These are phyloP conservation scores for Paecilomyces niveus DNA, from an alignment of 2,329 filamentous ascomycete genomes.

Conservation along the genomic window DNA sequence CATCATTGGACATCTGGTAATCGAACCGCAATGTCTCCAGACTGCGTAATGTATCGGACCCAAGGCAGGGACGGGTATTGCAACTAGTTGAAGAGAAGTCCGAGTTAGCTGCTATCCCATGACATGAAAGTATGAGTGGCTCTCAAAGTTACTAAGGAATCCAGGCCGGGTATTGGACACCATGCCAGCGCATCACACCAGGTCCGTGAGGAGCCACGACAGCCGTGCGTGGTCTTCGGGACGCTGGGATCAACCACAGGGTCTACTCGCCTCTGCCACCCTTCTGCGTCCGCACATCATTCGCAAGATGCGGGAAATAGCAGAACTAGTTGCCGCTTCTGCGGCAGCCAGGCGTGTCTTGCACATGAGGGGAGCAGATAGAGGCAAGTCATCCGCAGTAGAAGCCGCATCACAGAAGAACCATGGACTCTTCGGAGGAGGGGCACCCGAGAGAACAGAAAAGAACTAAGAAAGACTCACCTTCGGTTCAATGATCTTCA, in stretches of 20 bases:
- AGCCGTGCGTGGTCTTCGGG: background rate
- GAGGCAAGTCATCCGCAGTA: background rate
- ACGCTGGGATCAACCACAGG: background rate
- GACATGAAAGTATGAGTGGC: background rate
- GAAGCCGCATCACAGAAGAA: background rate
- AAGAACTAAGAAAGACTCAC: conserved; percentile 46
- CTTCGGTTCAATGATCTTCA: conserved; percentile 99
- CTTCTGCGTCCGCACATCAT: background rate
- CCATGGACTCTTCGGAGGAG: background rate
- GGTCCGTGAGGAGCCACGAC: background rate
- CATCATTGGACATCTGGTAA: conserved; percentile 78
- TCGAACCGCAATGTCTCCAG: conserved; percentile 89
- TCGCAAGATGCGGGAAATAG: background rate
- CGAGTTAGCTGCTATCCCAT: conserved; percentile 1
- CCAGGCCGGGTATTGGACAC: background rate
- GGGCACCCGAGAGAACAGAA: background rate
- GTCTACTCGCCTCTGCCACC: background rate
- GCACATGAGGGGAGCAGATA: background rate
- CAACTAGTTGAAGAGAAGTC: conserved; percentile 49
- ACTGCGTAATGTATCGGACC: conserved; percentile 98
- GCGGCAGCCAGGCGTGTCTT: background rate
- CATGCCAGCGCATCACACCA: background rate
- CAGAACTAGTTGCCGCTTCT: background rate
- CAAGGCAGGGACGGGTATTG: conserved; percentile 98
- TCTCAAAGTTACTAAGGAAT: background rate